Evolutionary conservation across 495 filamentous ascomycete species (phyloP).

Genomic region (Trichoderma parareesei): DNA sequence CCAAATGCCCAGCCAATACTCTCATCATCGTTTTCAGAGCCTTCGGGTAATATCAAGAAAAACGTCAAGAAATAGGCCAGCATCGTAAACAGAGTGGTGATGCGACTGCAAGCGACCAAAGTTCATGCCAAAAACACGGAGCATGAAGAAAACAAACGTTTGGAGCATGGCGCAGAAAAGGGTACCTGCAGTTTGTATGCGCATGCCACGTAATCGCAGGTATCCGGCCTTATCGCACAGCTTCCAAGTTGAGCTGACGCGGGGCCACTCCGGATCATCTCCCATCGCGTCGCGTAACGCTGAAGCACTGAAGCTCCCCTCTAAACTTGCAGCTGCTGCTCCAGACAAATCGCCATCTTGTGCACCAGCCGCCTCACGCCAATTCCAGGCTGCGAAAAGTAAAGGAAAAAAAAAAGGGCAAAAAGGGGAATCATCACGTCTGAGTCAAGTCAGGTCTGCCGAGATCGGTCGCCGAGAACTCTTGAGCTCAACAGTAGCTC

Average conservation of each 20-base stretch:
- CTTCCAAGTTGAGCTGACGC: not conserved
- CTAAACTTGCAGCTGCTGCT: constrained; percentile 2
- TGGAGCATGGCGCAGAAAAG: too few relatives aligned
- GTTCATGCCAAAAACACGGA: too few relatives aligned
- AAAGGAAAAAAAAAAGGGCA: not conserved
- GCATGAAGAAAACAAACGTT: too few relatives aligned
- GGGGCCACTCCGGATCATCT: constrained; percentile 8
- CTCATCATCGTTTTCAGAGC: too few relatives aligned
- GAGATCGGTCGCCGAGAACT: not conserved
- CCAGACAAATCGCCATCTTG: not conserved
- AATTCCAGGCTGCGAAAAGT: not conserved
- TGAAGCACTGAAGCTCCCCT: constrained; percentile 5
- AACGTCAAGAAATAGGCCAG: too few relatives aligned
- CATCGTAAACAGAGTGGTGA: too few relatives aligned
- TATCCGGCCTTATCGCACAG: not conserved
- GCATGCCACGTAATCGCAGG: not conserved
- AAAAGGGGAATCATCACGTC: not conserved
- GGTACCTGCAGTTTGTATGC: not conserved
- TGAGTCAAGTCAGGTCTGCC: not conserved
- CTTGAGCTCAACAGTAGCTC: not conserved
- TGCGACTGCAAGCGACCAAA: too few relatives aligned
- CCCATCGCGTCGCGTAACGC: constrained; percentile 7
- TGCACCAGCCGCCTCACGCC: not conserved
- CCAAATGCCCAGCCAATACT: too few relatives aligned
- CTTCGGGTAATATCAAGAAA: too few relatives aligned